Percentiles rank a stretch among this genome's conserved stretches.
These are phyloP conservation scores for Lachnum nothofagi DNA, from an alignment of 2,329 filamentous ascomycete species.

Conservation along the genomic window DNA sequence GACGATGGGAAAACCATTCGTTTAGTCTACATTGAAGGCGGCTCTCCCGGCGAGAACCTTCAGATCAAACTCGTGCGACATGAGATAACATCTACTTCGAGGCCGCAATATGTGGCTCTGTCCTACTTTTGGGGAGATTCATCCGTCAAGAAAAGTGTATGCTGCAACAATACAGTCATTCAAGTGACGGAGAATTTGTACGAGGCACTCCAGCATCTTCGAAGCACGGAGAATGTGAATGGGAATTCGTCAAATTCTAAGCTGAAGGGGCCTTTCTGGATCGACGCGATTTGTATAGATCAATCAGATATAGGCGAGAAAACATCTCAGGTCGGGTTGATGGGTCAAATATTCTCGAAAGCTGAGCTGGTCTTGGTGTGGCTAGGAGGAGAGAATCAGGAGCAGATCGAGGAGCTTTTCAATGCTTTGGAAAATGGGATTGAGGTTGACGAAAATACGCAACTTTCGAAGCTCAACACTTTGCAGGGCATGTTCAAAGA, in stretches of 20 bases:
- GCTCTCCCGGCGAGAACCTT: neutral
- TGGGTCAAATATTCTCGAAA: conserved; percentile 20
- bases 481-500: neutral
- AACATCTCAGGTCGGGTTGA: conserved; percentile 21
- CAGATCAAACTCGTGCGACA: neutral
- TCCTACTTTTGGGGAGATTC: conserved; percentile 1
- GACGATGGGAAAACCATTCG: neutral
- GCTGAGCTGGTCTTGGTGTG: conserved; percentile 20
- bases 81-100: conserved; percentile 23
- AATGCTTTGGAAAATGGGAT: neutral
- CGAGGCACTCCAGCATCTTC: neutral
- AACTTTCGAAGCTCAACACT: neutral
- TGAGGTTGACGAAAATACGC: neutral
- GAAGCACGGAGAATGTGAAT: neutral
- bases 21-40: neutral
- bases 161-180: neutral
- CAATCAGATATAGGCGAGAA: conserved; percentile 20
- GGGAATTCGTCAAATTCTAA: neutral
- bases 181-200: conserved; percentile 1
- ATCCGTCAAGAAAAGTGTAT: neutral
- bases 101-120: neutral
- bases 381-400: conserved; percentile 14
- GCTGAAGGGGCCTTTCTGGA: conserved; percentile 10
- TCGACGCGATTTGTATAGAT: conserved; percentile 26
- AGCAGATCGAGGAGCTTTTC: neutral